Evolutionary conservation across 768 basidiomycete species (phyloP), one percentile per base, ranked within the genome.

Genomic region (Boletus insuetus): DNA sequence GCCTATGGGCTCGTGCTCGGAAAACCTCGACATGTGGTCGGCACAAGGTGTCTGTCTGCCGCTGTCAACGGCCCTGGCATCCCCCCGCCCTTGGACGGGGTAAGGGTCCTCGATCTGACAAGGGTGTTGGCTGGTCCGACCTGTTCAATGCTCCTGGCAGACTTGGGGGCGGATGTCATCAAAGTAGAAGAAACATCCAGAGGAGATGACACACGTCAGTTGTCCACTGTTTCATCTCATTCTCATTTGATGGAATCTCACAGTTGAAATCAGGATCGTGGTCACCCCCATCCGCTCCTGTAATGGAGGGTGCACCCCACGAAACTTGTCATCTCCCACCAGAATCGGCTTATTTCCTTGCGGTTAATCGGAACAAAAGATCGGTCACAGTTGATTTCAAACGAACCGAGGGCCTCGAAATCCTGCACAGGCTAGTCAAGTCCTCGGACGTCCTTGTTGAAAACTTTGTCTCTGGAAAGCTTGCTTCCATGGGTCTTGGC

Each of bases 331-430:
- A 89, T 65, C 77, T 92, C 0, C 93, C 92, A 10, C 83, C 93
- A 11, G 95, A 98, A 69, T 91, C 92, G 4, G 92, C 95, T 0
- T 98, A 98, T 68, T 98, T 96, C 69, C 81, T 98, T 7, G 82
- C 89, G 0, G 84, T 81, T 0, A 98, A 98, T 69, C 79, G 95
- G 48, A 93, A 93, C 71, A 95, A 95, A 68, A 82, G 89, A 31
- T 94, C 91, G 6, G 79, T 95, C 40, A 94, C 92, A 8, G 83
- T 96, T 16, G 89, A 98, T 72, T 85, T 98, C 74, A 97, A 96
- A 71, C 72, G 74, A 1, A 75, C 82, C 2, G 82, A 87, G 60
- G 95, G 95, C 0, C 78, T 89, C 3, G 84, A 86, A 54, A 84
- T 98, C 22, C 58, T 94, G 6, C 81, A 79, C 41, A 82, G 81